These are phyloP conservation scores for Sporothrix brunneoviolacea DNA, from an alignment of 2,329 filamentous ascomycete genomes.

Conservation along the genomic window DNA sequence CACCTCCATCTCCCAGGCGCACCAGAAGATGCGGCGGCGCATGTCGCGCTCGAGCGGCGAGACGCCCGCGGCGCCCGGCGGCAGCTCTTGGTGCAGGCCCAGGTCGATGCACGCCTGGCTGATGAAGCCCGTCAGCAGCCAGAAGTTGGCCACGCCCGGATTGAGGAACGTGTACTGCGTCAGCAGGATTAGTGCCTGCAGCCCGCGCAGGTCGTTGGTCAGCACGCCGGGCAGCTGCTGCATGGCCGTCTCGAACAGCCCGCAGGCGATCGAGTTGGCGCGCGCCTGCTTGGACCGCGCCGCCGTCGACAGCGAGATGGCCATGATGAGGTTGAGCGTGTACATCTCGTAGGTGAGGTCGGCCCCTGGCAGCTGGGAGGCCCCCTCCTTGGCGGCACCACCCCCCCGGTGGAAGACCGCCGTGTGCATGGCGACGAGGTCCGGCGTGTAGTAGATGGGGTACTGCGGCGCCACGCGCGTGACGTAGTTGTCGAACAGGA, in stretches of 20 bases:
- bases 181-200: constrained; percentile 7
- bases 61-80: constrained; percentile 30
- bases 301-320: constrained; percentile 8
- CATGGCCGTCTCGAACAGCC: constrained; percentile 4
- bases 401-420: background rate
- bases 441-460: constrained; percentile 9
- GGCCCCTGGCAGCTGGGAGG: too few relatives aligned
- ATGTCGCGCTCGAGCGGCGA: constrained; percentile 61
- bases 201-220: constrained; percentile 9
- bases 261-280: constrained; percentile 5
- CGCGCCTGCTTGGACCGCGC: constrained; percentile 7
- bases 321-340: constrained; percentile 10
- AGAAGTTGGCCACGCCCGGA: constrained; percentile 11
- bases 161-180: constrained; percentile 9
- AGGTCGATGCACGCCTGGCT: constrained; percentile 48
- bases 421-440: constrained; percentile 7
- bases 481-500: constrained; percentile 10
- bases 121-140: constrained; percentile 8
- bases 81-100: constrained; percentile 49
- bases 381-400: too few relatives aligned
- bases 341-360: background rate
- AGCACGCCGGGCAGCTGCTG: constrained; percentile 4
- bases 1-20: constrained; percentile 24
- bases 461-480: constrained; percentile 8
- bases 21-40: constrained; percentile 75